Evolutionary conservation across 306 rosid genomes (phyloP).

Genomic region (Pyrus bretschneideri): DNA sequence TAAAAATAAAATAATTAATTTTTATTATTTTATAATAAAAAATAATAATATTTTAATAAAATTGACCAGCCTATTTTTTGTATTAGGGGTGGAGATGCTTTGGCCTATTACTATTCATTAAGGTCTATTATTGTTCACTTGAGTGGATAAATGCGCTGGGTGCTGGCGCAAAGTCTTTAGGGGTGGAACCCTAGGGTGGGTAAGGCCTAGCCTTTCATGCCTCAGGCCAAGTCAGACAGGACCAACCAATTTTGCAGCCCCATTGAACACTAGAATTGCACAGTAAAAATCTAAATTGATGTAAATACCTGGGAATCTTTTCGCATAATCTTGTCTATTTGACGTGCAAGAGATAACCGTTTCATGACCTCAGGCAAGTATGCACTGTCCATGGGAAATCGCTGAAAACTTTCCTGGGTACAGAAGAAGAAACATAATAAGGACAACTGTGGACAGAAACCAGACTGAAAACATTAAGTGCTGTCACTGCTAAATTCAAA

Average conservation of each 20-base stretch:
- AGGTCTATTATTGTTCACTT: too few relatives aligned
- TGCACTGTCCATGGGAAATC: slow-evolving; percentile 78
- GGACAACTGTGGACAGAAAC: background rate
- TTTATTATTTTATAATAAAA: too few relatives aligned
- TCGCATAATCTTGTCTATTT: slow-evolving; percentile 76
- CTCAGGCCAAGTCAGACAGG: background rate
- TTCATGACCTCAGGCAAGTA: slow-evolving; percentile 85
- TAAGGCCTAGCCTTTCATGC: background rate
- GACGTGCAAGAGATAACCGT: slow-evolving; percentile 78
- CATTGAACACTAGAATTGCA: background rate
- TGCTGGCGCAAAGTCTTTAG: too few relatives aligned
- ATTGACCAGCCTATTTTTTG: too few relatives aligned
- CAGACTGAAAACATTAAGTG: background rate
- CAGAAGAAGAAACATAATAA: slow-evolving; percentile 5
- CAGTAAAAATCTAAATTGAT: slow-evolving; percentile 14
- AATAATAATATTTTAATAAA: too few relatives aligned
- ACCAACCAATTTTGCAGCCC: background rate
- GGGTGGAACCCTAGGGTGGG: background rate
- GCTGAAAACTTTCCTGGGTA: slow-evolving; percentile 58
- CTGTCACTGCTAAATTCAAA: slow-evolving; percentile 11
- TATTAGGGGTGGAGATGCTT: too few relatives aligned
- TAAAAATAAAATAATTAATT: too few relatives aligned
- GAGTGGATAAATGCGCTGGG: too few relatives aligned
- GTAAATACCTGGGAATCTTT: slow-evolving; percentile 73
- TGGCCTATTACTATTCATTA: too few relatives aligned